Conservation (phyloP, 441 rosid species). For the Theobroma grandiflorum region DNA sequence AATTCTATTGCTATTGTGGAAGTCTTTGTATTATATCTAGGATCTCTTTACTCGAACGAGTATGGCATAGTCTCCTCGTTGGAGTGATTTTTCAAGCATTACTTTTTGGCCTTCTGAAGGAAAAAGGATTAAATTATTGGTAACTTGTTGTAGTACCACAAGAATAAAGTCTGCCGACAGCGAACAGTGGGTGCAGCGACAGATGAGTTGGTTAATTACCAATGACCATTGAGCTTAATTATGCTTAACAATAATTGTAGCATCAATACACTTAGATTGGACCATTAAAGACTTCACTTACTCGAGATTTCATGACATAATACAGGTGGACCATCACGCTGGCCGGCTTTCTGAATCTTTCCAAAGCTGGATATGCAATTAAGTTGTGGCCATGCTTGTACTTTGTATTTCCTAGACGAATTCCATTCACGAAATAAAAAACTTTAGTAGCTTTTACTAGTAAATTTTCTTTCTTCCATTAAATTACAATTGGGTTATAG, state of each 20-base stretch:
- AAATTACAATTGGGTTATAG: background rate
- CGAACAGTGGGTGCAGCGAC: background rate
- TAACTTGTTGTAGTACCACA: background rate
- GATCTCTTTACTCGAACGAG: no score
- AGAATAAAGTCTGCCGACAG: conserved; percentile 6
- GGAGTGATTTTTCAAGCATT: background rate
- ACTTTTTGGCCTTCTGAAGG: background rate
- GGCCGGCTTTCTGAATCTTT: background rate
- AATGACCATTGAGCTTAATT: background rate
- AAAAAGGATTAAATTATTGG: background rate
- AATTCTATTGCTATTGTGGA: no score
- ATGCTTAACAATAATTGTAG: no score
- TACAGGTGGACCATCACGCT: background rate
- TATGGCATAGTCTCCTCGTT: background rate
- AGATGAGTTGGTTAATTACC: background rate
- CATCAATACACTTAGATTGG: background rate
- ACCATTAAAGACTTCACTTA: background rate
- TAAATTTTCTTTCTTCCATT: background rate
- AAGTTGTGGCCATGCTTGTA: background rate
- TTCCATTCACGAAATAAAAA: no score
- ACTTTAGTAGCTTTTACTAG: no score
- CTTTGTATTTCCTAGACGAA: background rate
- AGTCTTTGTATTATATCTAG: no score
- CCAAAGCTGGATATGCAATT: background rate
- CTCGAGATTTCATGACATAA: background rate